Evolutionary conservation across 1,284 basidiomycete species (phyloP).

Genomic region (Pyrrhoderma lamaoense): DNA sequence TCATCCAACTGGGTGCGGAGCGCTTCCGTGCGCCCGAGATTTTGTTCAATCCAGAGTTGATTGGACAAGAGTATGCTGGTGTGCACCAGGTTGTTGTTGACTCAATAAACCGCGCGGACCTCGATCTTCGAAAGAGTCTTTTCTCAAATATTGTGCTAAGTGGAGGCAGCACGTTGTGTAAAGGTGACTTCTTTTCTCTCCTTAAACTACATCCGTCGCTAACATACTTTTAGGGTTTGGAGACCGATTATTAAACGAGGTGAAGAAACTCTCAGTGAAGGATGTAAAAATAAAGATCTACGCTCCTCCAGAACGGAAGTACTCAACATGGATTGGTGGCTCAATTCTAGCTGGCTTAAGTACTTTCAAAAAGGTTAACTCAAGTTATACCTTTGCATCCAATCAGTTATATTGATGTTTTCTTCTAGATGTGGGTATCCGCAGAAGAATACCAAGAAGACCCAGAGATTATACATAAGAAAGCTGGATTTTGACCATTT

Average conservation of each 20-base stretch:
- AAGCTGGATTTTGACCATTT: conserved; percentile 58
- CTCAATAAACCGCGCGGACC: conserved; percentile 78
- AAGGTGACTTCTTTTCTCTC: conserved; percentile 48
- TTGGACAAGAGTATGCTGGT: conserved; percentile 94
- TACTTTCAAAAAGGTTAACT: conserved; percentile 90
- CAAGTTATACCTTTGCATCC: conserved; percentile 15
- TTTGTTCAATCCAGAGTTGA: conserved; percentile 94
- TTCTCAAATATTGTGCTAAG: conserved; percentile 97
- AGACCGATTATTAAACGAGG: conserved; percentile 90
- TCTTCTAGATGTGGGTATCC: conserved; percentile 89
- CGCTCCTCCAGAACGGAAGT: conserved; percentile 99
- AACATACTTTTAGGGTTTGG: conserved; percentile 70
- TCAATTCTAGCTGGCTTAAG: conserved; percentile 92
- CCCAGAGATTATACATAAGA: conserved; percentile 95
- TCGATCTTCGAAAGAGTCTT: conserved; percentile 90
- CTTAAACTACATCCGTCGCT: not conserved
- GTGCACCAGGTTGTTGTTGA: conserved; percentile 94
- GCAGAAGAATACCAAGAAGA: conserved; percentile 99
- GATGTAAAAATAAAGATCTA: conserved; percentile 99
- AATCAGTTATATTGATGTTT: conserved; percentile 12
- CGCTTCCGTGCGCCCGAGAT: conserved; percentile 97
- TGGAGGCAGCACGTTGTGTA: conserved; percentile 92
- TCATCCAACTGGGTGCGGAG: conserved; percentile 90
- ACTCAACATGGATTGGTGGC: conserved; percentile 99
- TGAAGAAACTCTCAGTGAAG: conserved; percentile 93